A percentile compares a stretch with the other conserved stretches of the same genome.
These are phyloP conservation scores for Acanthamoeba divionensis DNA, from an alignment of 208 protist species.

Conservation along the genomic window DNA sequence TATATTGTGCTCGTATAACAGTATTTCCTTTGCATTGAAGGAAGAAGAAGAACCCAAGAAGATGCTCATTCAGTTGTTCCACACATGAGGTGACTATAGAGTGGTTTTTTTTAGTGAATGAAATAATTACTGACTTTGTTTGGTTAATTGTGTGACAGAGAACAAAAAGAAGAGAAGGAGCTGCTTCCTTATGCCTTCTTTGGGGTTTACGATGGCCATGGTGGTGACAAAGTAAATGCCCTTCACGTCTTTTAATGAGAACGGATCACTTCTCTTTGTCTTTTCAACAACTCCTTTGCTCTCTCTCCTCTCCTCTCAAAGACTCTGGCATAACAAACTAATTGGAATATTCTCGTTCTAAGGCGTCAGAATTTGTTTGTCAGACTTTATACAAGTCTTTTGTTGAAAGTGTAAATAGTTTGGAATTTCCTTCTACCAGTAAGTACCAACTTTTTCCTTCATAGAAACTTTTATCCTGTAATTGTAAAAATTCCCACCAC, in stretches of 20 bases:
- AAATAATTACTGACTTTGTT: no score
- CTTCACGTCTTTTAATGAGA: neutral
- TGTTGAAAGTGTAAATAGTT: no score
- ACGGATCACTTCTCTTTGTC: neutral
- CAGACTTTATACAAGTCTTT: neutral
- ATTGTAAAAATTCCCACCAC: neutral
- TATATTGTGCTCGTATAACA: neutral
- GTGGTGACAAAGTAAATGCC: neutral
- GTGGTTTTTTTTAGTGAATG: neutral
- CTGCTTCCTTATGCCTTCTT: constrained; percentile 29
- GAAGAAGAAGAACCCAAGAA: constrained; percentile 16
- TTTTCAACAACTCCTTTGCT: neutral
- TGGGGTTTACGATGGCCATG: constrained; percentile 37
- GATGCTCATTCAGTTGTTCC: constrained; percentile 26
- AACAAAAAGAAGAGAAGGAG: neutral
- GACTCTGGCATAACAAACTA: neutral
- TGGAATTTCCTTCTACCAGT: no score
- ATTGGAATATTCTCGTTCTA: no score
- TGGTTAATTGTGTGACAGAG: neutral
- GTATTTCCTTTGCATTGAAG: neutral
- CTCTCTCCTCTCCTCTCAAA: neutral
- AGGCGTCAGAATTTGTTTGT: neutral
- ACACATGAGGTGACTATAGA: neutral
- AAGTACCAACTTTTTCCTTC: no score
- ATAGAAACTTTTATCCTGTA: no score